Base-by-base conservation (phyloP, 2,329 filamentous ascomycete species). In the Fusarium secorum region DNA sequence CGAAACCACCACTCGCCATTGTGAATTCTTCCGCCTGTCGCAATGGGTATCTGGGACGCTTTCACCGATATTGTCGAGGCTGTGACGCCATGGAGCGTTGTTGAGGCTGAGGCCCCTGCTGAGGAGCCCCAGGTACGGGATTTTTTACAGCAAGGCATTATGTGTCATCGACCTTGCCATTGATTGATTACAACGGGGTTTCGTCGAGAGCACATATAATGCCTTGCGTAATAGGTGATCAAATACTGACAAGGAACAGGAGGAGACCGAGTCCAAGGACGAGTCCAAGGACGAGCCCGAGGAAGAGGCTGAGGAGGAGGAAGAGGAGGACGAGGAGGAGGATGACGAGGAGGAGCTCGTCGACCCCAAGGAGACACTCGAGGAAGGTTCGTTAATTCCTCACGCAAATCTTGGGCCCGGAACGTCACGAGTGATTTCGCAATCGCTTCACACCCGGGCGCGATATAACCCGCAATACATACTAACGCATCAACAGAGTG, bases 361-460 rank as follows among this genome's bases (percentile, higher is more conserved):
- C 76, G 95, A 98, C 81, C 90, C 91, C 76, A 97, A 97, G 88
- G 93, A 95, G 70, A 88, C 89, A 82, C 84, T 98, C 70, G 93
- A 97, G 84, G 94, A 97, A 89, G 94, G 96, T 98, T 83, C 87
- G 93, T 81, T 65, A 57, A 53, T n/a, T 35, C 38, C 28, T 39
- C 49, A 57, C 18, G 14, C 53, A 32, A 24, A 46, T n/a, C 18
- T 39, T 41, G 11, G 28, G 65, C 59, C 33, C 44, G 49, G 59
- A 60, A 41, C 38, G 35, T 51, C 24, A 66, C 61, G 72, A 74
- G 72, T 55, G 59, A 74, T 73, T 75, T 69, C 58, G 18, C 51
- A 28, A 63, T 62, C 66, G 54, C 60, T 74, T 53, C 67, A 56
- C 52, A 54, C 41, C 33, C 20, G 24, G n/a, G 61, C 39, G 52